Base-by-base conservation (phyloP, 2,329 filamentous ascomycete genomes). In the Stenocarpella maydis region DNA sequence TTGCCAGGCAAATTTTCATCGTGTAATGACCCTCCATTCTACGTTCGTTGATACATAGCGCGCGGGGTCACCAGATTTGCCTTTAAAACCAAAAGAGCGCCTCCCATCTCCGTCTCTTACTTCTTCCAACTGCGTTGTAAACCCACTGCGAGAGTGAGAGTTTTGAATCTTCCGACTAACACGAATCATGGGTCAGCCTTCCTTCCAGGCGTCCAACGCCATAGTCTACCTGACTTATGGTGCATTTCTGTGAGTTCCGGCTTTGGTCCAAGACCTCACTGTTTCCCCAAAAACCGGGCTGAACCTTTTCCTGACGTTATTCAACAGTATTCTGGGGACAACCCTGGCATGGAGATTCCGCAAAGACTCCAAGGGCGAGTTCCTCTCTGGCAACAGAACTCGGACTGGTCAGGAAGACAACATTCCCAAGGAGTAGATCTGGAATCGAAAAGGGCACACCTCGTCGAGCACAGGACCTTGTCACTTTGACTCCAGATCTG, bases 211-310 rank as follows among this genome's bases (percentile, higher is more conserved):
- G 77, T 95, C 92, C 39, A 94, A 95, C 83, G 92, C 92, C 84
- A 85, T 95, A 78, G 91, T 96, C 78, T 95, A 95, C 78, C 82
- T 93, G 65, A 93, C 91, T 61, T 95, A 94, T 82, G 91, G 87
- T 72, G 83, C 85, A 61, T 96, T 96, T 78, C 82, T 96, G 93
- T 95, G 83, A 74, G 73, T 69, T 58, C 21, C 26, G 12, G 19
- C 14, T 4, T 5, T 21, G 28, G 28, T 12, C n/a, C 1, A 37
- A 63, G 43, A 26, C 58, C 1, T 10, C 9, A 17, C 34, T 19
- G 19, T 17, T 19, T 19, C 7, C 15, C n/a, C 15, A 14, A 50
- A 14, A 5, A 1, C 3, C n/a, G 14, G 5, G 47, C 10, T 21
- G 19, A 34, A 34, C 31, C 14, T 15, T 26, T 19, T 21, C 26